Evolutionary conservation across 192 early-diverging fungal species (phyloP).

Genomic region (Entomortierella parvispora): DNA sequence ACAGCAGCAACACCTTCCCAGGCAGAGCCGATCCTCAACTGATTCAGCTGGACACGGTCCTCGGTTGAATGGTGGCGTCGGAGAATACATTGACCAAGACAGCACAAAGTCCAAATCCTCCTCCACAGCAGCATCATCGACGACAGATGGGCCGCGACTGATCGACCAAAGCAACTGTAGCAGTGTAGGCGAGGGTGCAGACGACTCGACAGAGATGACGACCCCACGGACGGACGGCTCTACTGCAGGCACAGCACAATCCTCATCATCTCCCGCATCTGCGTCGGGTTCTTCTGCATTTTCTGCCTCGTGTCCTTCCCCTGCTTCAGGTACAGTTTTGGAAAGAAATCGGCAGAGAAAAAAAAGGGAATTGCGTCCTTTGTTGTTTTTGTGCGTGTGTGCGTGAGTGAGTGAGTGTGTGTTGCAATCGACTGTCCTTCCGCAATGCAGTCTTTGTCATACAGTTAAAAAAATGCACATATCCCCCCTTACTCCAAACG

Average conservation of each 20-base stretch:
- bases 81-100: not conserved
- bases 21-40: not conserved
- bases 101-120: not conserved
- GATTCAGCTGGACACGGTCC: slow-evolving; percentile 2
- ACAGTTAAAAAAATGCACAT: slow-evolving; percentile 24
- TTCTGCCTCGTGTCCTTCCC: slow-evolving; percentile 22
- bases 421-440: too few relatives aligned
- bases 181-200: slow-evolving; percentile 33
- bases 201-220: slow-evolving; percentile 21
- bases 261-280: slow-evolving; percentile 10
- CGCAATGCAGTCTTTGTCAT: slow-evolving; percentile 43
- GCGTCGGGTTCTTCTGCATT: slow-evolving; percentile 21
- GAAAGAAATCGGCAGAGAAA: not conserved
- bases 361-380: not conserved
- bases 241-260: slow-evolving; percentile 28
- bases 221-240: not conserved
- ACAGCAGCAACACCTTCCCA: slow-evolving; percentile 18
- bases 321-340: slow-evolving; percentile 32
- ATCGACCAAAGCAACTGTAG: slow-evolving; percentile 7
- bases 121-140: not conserved
- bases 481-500: not conserved
- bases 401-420: too few relatives aligned
- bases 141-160: not conserved
- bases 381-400: not conserved
- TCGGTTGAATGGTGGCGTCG: slow-evolving; percentile 4